Conservation (phyloP, 2,329 filamentous ascomycete species). For the Ilyonectria destructans region DNA sequence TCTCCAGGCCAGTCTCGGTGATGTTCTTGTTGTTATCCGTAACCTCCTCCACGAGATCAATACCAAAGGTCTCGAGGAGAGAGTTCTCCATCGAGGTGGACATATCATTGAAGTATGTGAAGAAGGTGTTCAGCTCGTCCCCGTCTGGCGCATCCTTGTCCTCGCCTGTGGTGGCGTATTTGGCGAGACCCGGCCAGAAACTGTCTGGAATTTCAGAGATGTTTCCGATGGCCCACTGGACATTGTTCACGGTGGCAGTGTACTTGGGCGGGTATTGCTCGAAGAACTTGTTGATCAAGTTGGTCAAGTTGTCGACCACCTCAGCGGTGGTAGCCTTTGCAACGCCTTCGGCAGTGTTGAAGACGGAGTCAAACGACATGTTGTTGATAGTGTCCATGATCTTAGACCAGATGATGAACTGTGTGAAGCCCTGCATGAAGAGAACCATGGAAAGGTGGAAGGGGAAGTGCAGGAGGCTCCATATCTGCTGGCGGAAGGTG, state of each 20-base stretch:
- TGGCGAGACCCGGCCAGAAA: constrained; percentile 47
- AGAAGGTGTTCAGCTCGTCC: constrained; percentile 23
- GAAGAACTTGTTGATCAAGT: constrained; percentile 44
- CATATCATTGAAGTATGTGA: constrained; percentile 29
- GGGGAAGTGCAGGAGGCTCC: constrained; percentile 73
- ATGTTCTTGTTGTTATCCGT: constrained; percentile 37
- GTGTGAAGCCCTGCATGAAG: constrained; percentile 75
- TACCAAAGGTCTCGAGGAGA: constrained; percentile 51
- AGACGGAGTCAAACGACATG: constrained; percentile 33
- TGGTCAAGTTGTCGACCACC: constrained; percentile 38
- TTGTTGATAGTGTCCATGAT: constrained; percentile 52
- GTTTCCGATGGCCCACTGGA: constrained; percentile 48
- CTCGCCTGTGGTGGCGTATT: constrained; percentile 27
- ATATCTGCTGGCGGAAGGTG: constrained; percentile 72
- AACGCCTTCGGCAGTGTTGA: constrained; percentile 32
- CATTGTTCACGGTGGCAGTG: constrained; percentile 32
- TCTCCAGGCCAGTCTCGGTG: constrained; percentile 41
- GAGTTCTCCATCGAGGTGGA: constrained; percentile 49
- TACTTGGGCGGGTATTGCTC: constrained; percentile 50
- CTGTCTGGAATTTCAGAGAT: constrained; percentile 48
- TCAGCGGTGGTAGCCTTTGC: constrained; percentile 41
- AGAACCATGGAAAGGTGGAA: constrained; percentile 76
- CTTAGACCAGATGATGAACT: constrained; percentile 67
- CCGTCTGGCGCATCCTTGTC: constrained; percentile 19
- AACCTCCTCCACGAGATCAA: constrained; percentile 51